Evolutionary conservation across 129 eudicot species (phyloP), one percentile per base, ranked within the genome.

Genomic region (Flaveria sonorensis): DNA sequence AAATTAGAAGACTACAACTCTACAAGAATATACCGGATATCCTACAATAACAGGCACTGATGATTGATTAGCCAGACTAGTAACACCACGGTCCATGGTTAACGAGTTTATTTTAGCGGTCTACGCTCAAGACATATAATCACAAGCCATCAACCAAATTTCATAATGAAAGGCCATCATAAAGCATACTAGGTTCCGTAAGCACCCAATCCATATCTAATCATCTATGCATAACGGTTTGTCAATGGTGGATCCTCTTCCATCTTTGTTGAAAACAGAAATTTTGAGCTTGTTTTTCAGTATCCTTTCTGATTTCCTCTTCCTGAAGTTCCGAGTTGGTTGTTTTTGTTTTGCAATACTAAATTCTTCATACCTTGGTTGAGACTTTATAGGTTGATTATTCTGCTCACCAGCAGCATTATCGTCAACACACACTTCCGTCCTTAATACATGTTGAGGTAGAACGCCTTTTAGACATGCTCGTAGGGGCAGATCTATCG

Each of bases 271-370:
- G 32, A 63, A 61, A 47, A 61, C 20, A 7, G 16, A 18, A 6
- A 30, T 48, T 39, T 64, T 75, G 10, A 63, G 80, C 73, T 66
- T 76, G 51, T 64, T 64, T 76, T 64, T 64, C 14, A 76, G 47
- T 64, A 76, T 76, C 64, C 50, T 64, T 20, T 76, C 63, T 6
- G 62, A 76, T 52, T 64, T 76, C 64, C 63, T 63, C 72, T 24
- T 75, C 60, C 30, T 63, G 3, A 7, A 7, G 32, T 36, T 32
- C 32, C 6, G 21, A 20, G 52, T 47, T 10, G 61, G 72, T 30
- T 50, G 71, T 16, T 47, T 62, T 47, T 14, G 20, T 45, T 46
- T 51, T 16, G 28, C 43, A 10, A 2, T 15, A 16, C 6, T 71
- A 32, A 71, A 28, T 8, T 71, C 4, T 52, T 72, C n/a, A 15